A percentile compares a stretch with the other conserved stretches of the same genome.
Evolutionary conservation across 306 rosid species (phyloP).

Genomic region (Malus asiatica): DNA sequence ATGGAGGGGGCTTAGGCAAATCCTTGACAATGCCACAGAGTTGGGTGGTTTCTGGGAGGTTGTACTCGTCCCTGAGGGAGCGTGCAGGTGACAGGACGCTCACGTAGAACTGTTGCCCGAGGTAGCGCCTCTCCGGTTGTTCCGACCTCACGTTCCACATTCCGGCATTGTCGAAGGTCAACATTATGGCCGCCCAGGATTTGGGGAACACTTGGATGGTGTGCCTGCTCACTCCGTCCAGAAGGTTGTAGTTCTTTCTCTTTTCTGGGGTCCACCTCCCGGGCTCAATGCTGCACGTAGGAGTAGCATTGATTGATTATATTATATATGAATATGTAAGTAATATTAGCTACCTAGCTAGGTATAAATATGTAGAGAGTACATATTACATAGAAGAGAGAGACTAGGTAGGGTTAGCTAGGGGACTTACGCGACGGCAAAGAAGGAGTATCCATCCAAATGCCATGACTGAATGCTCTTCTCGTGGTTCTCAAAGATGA

Average conservation of each 20-base stretch:
- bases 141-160: conserved; percentile 62
- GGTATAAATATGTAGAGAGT: background rate
- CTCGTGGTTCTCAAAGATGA: conserved; percentile 73
- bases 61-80: conserved; percentile 65
- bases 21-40: conserved; percentile 36
- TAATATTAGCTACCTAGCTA: background rate
- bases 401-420: background rate
- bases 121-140: conserved; percentile 42
- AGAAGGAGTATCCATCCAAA: conserved; percentile 60
- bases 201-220: conserved; percentile 64
- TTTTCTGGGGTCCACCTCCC: conserved; percentile 61
- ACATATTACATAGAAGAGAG: background rate
- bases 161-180: conserved; percentile 54
- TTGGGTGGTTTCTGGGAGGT: conserved; percentile 23
- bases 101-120: conserved; percentile 51
- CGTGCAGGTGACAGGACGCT: conserved; percentile 44
- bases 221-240: conserved; percentile 69
- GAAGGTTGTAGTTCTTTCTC: conserved; percentile 49
- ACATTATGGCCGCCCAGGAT: conserved; percentile 52
- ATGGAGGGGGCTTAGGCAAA: conserved; percentile 41
- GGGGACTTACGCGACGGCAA: conserved; percentile 53
- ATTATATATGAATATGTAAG: background rate
- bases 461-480: conserved; percentile 63
- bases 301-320: background rate
- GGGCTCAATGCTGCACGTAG: conserved; percentile 40